These are phyloP conservation scores for Jackrogersella minutella DNA, from an alignment of 495 filamentous ascomycete species.

Conservation along the genomic window DNA sequence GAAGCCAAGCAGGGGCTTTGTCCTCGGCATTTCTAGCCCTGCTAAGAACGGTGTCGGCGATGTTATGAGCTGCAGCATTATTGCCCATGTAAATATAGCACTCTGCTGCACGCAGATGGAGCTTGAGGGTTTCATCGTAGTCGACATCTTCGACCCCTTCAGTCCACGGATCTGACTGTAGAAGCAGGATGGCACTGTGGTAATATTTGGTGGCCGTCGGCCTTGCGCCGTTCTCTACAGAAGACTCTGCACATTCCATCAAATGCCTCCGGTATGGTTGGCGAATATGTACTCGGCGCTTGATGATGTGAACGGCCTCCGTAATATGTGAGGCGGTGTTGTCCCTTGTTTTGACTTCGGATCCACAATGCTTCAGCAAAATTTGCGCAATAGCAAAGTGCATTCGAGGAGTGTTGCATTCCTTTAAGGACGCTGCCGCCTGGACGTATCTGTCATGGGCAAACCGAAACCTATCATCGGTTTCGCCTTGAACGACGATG, in stretches of 20 bases:
- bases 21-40: conserved; percentile 73
- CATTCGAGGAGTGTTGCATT: conserved; percentile 78
- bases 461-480: conserved; percentile 79
- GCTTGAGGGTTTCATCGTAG: conserved; percentile 82
- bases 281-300: conserved; percentile 63
- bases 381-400: conserved; percentile 85
- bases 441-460: conserved; percentile 84
- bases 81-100: conserved; percentile 79
- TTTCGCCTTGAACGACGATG: conserved; percentile 75
- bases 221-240: conserved; percentile 79
- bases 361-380: conserved; percentile 72
- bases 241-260: conserved; percentile 76
- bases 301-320: conserved; percentile 75
- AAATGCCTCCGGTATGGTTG: conserved; percentile 74
- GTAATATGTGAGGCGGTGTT: conserved; percentile 79
- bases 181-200: conserved; percentile 73
- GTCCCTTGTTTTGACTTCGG: conserved; percentile 66
- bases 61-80: conserved; percentile 65
- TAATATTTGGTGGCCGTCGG: conserved; percentile 82
- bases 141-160: conserved; percentile 73
- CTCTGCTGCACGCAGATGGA: conserved; percentile 80
- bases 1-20: conserved; percentile 79
- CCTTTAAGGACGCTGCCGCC: conserved; percentile 72
- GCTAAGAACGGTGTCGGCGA: conserved; percentile 70
- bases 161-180: conserved; percentile 81